Evolutionary conservation across 2,329 filamentous ascomycete species (phyloP), one percentile per base, ranked within the genome.

Genomic region (Fusarium equiseti): DNA sequence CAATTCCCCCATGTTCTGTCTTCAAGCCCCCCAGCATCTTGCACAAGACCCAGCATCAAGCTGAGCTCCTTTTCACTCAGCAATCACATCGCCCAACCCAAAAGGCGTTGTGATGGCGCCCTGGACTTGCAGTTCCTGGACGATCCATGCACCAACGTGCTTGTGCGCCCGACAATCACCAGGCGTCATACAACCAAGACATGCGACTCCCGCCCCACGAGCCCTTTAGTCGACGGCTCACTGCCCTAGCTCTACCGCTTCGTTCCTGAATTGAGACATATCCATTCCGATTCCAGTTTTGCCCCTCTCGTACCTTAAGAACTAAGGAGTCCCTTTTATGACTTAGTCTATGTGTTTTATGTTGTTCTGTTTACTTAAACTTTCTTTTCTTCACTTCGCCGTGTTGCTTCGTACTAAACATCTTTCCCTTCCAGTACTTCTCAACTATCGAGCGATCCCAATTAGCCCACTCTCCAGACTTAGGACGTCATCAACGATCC

Each of bases 381-480:
- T 50, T 18, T 54, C 40, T 54, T 24, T 63, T 32, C 57, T 42
- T 58, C 32, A 43, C 56, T 40, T 40, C 12, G 46, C 32, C 27
- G 32, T 60, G 27, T 32, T 62, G 42, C 66, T 52, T 49, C 27
- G n/a, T 75, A 59, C 73, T 76, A 66, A 73, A 56, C 38, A 45
- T 54, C 32, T 38, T 43, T 46, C 31, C 40, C 40, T 55, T 63
- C 43, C 78, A 93, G 88, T 93, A 92, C 81, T 93, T 93, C 81
- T 92, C 91, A 32, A 90, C 88, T 10, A 84, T 91, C 68, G 91
- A 94, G 80, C 87, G 91, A 62, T 84, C 92, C 63, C 88, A 89
- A 73, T 89, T 93, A 77, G 87, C 87, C 53, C 88, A 89, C 73
- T 71, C 73, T 44, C 68, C 74, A 27, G 77, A 74, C 38, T 32